These are phyloP conservation scores for Gastroboletus turbinatus DNA, from an alignment of 1,284 basidiomycete genomes.

Conservation along the genomic window DNA sequence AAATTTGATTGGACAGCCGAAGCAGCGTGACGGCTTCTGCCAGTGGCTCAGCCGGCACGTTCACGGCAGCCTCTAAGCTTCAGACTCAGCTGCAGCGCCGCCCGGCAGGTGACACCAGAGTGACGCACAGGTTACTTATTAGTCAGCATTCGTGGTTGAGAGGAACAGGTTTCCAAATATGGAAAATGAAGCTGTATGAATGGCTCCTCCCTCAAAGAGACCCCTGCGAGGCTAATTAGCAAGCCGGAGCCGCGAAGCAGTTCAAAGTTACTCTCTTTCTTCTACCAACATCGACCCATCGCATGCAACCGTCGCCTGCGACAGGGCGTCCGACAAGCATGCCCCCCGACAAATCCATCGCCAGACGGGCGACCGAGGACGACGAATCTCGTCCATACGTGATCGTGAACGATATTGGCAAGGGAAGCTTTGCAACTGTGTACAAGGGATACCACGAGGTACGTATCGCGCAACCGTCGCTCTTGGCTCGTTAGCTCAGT, in stretches of 20 bases:
- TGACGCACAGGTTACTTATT: too few species aligned
- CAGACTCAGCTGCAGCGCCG: background rate
- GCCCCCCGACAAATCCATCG: constrained; percentile 24
- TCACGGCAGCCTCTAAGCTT: background rate
- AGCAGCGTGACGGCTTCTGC: too few species aligned
- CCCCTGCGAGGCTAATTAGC: constrained; percentile 30
- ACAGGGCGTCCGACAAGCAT: constrained; percentile 23
- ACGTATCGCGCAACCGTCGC: constrained; percentile 29
- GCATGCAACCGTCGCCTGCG: constrained; percentile 21
- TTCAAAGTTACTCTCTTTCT: constrained; percentile 10
- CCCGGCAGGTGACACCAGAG: background rate
- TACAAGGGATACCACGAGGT: constrained; percentile 92
- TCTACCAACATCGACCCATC: constrained; percentile 6
- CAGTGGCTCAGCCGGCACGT: background rate
- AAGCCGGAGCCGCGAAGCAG: constrained; percentile 12
- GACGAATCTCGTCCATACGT: constrained; percentile 73
- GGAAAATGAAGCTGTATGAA: constrained; percentile 21
- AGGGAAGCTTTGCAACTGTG: constrained; percentile 95
- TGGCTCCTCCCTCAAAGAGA: constrained; percentile 15
- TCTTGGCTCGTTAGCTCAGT: background rate
- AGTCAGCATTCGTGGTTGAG: constrained; percentile 20
- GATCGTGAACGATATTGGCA: constrained; percentile 71
- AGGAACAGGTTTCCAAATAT: constrained; percentile 30
- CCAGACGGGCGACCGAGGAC: constrained; percentile 45
- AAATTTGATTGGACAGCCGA: too few species aligned